phyloP scores from a whole-genome alignment of 306 rosid genomes.

The Calophaca sinica region DNA sequence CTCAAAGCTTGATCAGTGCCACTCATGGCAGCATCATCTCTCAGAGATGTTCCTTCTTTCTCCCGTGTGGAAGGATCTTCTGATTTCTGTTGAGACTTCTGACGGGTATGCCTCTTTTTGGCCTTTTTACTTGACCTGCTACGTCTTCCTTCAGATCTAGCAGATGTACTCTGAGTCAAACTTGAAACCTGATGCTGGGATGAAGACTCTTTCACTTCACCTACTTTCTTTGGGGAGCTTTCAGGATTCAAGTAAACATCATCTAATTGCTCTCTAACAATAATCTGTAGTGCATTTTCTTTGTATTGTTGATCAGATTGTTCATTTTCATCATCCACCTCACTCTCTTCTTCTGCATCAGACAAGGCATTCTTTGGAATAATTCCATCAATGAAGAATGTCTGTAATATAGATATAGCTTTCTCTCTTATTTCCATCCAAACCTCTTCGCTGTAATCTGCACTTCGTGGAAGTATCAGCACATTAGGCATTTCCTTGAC shows the following conservation, averaged over 20 bases:
- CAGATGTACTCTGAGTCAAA: slow-evolving; percentile 67
- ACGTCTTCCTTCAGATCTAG: slow-evolving; percentile 83
- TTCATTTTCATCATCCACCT: slow-evolving; percentile 70
- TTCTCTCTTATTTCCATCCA: slow-evolving; percentile 99
- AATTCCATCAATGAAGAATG: slow-evolving; percentile 83
- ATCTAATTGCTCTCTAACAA: slow-evolving; percentile 68
- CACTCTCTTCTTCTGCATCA: slow-evolving; percentile 81
- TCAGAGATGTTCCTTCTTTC: slow-evolving; percentile 77
- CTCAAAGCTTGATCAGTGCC: slow-evolving; percentile 93
- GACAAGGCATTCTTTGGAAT: slow-evolving; percentile 79
- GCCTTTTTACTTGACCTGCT: slow-evolving; percentile 94
- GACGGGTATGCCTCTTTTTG: slow-evolving; percentile 86
- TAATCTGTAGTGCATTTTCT: slow-evolving; percentile 63
- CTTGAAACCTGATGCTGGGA: slow-evolving; percentile 73
- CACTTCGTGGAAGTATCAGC: slow-evolving; percentile 98
- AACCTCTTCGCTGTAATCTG: slow-evolving; percentile 98
- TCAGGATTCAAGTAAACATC: slow-evolving; percentile 63
- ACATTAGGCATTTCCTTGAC: slow-evolving; percentile 99
- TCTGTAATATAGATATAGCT: slow-evolving; percentile 84
- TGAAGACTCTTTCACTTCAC: slow-evolving; percentile 61
- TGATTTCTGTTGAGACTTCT: slow-evolving; percentile 74
- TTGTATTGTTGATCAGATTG: slow-evolving; percentile 63
- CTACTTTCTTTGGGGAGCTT: slow-evolving; percentile 71
- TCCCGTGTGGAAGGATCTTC: slow-evolving; percentile 65
- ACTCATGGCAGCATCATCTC: slow-evolving; percentile 91